Base-by-base conservation (phyloP, 2,329 filamentous ascomycete species). In the Penicillium sp. region DNA sequence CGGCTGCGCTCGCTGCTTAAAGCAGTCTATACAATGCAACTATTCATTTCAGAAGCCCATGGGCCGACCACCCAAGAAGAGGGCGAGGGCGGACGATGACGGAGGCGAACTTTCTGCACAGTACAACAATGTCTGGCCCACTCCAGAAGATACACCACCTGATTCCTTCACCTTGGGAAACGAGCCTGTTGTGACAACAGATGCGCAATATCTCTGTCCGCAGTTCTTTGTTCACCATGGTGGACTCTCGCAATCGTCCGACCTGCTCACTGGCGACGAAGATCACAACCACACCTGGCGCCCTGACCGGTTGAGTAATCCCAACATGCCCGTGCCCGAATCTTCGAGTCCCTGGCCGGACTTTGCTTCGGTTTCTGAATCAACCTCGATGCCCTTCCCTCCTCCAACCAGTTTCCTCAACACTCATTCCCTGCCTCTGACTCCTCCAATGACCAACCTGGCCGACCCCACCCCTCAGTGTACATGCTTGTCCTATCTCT, bases 41-140 rank as follows among this genome's bases (percentile, higher is more conserved):
- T 81, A 81, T 64, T 81, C 79, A 4, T 64, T 75, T 55, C 79
- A 81, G 64, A 81, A 81, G 63, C 78, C 76, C 60, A 81, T 81
- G 79, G 79, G 79, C 27, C 71, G 79, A 16, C 79, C 79, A 1
- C 76, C 76, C 19, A 80, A 79, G 69, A 78, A 75, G 60, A 73
- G 72, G 51, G 66, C 68, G 40, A 68, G 70, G 40, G 66, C 72
- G 39, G 70, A 75, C 10, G 67, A 75, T 7, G 60, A 67, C 37
- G 62, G 63, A 37, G 39, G 54, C 18, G 59, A 65, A 14, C 46
- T 60, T 27, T 60, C 63, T 44, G 55, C 52, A 24, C 51, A 65
- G 11, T 46, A 47, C 16, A 61, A 59, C 57, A 65, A 64, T 24
- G 18, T 64, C 27, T 73, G 71, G 67, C 55, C 62, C 16, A 69